Base-by-base conservation (phyloP, 2,329 filamentous ascomycete genomes). In the Colletotrichum brevisporum region DNA sequence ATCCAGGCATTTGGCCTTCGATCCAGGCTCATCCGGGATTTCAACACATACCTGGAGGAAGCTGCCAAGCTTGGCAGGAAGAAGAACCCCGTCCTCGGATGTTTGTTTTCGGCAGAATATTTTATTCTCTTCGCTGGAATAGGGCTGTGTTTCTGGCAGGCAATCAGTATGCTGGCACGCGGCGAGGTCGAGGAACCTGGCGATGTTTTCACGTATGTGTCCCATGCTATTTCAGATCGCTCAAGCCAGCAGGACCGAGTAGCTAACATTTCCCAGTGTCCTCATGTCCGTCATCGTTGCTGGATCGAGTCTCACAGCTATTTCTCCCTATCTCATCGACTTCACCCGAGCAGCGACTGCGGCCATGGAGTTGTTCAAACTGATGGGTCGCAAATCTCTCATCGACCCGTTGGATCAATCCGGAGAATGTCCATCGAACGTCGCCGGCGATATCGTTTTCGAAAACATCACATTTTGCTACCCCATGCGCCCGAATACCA, bases 401-500 rank as follows among this genome's bases (percentile, higher is more conserved):
- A 76, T 75, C 45, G 67, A 78, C 51, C 71, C 75, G 0, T 73
- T 74, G 21, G 66, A 70, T 18, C 4, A 56, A 51, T 41, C 71
- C 69, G 2, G 45, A 21, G 56, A 31, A 18, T 48, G 24, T 4
- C 56, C 56, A 3, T 26, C 16, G 18, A 36, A 62, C 6, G 27
- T 48, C 13, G 18, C 27, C 0, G 75, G 76, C 16, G 31, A 50
- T 3, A 85, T 92, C 57, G 88, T 92, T 73, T 84, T 92, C 56
- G 83, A 83, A 62, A 82, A 89, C 70, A 82, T 92, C 73, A 88
- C 86, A 71, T 90, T 91, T 75, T 88, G 91, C 72, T 93, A 93
- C 72, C 91, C 91, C 9, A 91, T 90, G 8, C 84, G 91, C 1
- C 88, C 89, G 0, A 89, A 92, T 71, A 89, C 91, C 2, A 83